phyloP scores from a whole-genome alignment of 495 filamentous ascomycete genomes.

The Evernia prunastri region DNA sequence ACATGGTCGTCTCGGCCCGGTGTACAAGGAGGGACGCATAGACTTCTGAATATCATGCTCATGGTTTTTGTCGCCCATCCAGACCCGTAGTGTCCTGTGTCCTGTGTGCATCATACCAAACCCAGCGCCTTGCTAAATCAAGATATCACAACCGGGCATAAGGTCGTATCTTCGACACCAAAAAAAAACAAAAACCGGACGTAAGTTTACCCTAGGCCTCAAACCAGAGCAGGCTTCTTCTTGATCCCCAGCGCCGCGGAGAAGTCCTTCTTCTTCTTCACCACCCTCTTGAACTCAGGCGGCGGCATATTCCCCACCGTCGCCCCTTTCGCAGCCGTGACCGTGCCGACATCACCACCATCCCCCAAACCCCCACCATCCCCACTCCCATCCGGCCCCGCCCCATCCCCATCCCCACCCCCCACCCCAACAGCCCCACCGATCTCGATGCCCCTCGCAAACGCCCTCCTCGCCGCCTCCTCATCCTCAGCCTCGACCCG shows the following conservation, averaged over 20 bases:
- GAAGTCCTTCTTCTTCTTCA: constrained; percentile 79
- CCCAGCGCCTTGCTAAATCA: constrained; percentile 3
- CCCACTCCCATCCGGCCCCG: constrained; percentile 26
- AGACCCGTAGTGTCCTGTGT: no score
- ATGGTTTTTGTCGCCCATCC: no score
- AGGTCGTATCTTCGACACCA: no score
- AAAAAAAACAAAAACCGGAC: no score
- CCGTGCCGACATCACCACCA: constrained; percentile 26
- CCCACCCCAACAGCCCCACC: constrained; percentile 33
- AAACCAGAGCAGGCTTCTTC: constrained; percentile 63
- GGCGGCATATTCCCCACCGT: constrained; percentile 41
- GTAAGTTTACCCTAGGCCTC: constrained; percentile 1
- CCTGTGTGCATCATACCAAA: neutral
- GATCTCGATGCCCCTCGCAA: constrained; percentile 55
- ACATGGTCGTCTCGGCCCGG: neutral
- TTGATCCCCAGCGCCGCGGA: constrained; percentile 75
- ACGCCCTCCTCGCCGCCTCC: constrained; percentile 76
- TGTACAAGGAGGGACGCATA: constrained; percentile 16
- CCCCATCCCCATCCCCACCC: constrained; percentile 18
- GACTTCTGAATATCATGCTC: constrained; percentile 11
- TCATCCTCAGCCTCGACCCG: constrained; percentile 74
- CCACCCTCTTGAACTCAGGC: constrained; percentile 68
- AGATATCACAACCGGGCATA: no score
- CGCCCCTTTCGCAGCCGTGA: constrained; percentile 19
- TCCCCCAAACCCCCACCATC: constrained; percentile 36